Base-by-base conservation (phyloP, 768 basidiomycete species). In the Agaricus blazei region DNA sequence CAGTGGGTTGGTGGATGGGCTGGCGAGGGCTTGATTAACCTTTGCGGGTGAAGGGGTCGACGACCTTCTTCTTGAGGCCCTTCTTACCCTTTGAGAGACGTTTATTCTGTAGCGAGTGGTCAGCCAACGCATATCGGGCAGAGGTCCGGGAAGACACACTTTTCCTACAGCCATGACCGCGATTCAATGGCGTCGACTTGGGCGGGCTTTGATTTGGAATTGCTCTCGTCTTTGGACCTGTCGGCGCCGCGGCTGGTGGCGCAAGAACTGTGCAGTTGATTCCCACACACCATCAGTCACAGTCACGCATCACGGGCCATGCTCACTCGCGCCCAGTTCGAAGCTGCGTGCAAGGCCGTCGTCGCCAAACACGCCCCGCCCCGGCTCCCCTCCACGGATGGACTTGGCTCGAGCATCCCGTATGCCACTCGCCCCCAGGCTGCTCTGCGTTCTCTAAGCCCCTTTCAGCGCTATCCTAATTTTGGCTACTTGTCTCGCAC, bases 1-100 rank as follows among this genome's bases (percentile, higher is more conserved):
- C 34, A 59, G 58, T 12, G 12, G 15, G 38, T 31, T 40, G 34
- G 14, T 51, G 29, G 36, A 36, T 24, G n/a, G 4, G 26, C 9
- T 23, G 7, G 9, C 11, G 24, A 27, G 23, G 37, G 31, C 19
- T 23, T 55, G 54, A 66, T 62, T 58, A 65, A 95, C 96, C 96
- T 79, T 99, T 99, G 81, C 97, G 88, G 63, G 96, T 88, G 89
- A 99, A 97, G 61, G 97, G 94, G 83, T 99, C 97, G 60, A 99
- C 93, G 72, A 97, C 94, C 87, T 98, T 97, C 82, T 98, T 99
- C 93, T 99, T 99, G 81, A 98, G 87, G 72, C 93, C 93, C 81
- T 95, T 95, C 84, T 95, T 95, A 67, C 93, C 93, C 80, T 97
- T 97, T 48, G 93, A 94, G 64, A 95, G 84, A 71, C 93, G 87